A percentile compares a stretch with the other conserved stretches of the same genome.
These are phyloP conservation scores for Aphanomyces cochlioides DNA, from an alignment of 352 stramenopile species.

Conservation along the genomic window DNA sequence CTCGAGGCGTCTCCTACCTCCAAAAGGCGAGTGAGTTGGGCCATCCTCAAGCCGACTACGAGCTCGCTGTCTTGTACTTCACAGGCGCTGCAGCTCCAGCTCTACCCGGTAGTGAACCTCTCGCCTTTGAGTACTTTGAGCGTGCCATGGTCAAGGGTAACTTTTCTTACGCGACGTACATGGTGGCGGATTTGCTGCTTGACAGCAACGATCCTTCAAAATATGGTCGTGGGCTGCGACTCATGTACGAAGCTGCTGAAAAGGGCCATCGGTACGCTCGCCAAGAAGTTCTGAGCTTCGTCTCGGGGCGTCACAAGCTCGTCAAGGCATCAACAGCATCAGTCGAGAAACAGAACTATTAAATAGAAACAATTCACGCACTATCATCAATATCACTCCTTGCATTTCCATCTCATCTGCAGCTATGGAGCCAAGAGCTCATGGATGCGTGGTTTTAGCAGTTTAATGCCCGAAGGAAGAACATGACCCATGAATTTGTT, in stretches of 20 bases:
- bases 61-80: slow-evolving; percentile 18
- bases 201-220: not conserved
- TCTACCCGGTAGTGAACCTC: not conserved
- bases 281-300: slow-evolving; percentile 9
- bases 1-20: not conserved
- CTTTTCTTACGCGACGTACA: slow-evolving; percentile 24
- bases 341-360: not conserved
- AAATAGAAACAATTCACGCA: not conserved
- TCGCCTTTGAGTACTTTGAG: slow-evolving; percentile 20
- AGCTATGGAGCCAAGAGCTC: no score
- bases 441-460: no score
- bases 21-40: slow-evolving; percentile 1
- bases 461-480: no score
- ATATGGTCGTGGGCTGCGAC: slow-evolving; percentile 3
- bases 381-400: not conserved
- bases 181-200: slow-evolving; percentile 25
- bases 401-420: no score
- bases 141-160: slow-evolving; percentile 10
- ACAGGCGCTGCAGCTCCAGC: slow-evolving; percentile 6
- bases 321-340: slow-evolving; percentile 3
- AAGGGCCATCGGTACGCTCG: slow-evolving; percentile 19
- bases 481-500: no score
- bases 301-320: not conserved
- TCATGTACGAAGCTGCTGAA: slow-evolving; percentile 20
- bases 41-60: slow-evolving; percentile 22